A percentile compares a stretch with the other conserved stretches of the same genome.
phyloP scores from a whole-genome alignment of 768 basidiomycete genomes.

The Tulasnella sp. region DNA sequence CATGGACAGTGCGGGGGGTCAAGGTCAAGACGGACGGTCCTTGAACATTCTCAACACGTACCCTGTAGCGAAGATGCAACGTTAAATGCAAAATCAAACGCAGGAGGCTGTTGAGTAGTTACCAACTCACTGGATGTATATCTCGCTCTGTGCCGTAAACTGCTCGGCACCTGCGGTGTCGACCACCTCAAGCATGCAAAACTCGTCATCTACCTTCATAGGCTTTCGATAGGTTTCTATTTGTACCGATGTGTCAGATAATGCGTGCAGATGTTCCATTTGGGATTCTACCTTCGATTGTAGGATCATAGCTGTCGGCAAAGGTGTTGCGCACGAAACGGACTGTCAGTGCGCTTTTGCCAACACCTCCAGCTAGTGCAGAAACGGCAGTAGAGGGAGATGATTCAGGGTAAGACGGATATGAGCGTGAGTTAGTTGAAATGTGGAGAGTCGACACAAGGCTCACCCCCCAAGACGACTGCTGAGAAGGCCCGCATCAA shows the following conservation, averaged over 20 bases:
- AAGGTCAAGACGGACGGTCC: not conserved
- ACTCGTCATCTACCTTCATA: slow-evolving; percentile 25
- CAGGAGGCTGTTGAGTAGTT: not conserved
- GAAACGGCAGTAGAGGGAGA: not conserved
- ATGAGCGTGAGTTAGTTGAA: not conserved
- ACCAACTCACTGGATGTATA: slow-evolving; percentile 26
- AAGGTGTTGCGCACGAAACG: slow-evolving; percentile 26
- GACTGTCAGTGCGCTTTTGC: slow-evolving; percentile 28
- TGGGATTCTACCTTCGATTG: slow-evolving; percentile 26
- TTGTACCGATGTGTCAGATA: not conserved
- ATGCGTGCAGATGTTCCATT: not conserved
- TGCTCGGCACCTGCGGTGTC: slow-evolving; percentile 29
- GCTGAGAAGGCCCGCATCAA: slow-evolving; percentile 15
- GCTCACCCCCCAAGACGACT: slow-evolving; percentile 24
- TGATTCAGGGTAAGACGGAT: not conserved
- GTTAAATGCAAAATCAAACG: not conserved
- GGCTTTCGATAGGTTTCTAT: slow-evolving; percentile 25
- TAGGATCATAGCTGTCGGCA: slow-evolving; percentile 28
- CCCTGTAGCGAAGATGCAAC: not conserved
- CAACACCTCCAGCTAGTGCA: slow-evolving; percentile 27
- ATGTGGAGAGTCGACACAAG: not conserved
- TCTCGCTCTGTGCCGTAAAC: slow-evolving; percentile 27
- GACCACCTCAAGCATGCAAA: slow-evolving; percentile 26
- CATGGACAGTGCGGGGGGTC: too few relatives aligned
- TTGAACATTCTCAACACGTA: not conserved